Percentiles rank a stretch among this genome's conserved stretches.
phyloP scores from a whole-genome alignment of 2,329 filamentous ascomycete species.

The Botrytis pseudocinerea region DNA sequence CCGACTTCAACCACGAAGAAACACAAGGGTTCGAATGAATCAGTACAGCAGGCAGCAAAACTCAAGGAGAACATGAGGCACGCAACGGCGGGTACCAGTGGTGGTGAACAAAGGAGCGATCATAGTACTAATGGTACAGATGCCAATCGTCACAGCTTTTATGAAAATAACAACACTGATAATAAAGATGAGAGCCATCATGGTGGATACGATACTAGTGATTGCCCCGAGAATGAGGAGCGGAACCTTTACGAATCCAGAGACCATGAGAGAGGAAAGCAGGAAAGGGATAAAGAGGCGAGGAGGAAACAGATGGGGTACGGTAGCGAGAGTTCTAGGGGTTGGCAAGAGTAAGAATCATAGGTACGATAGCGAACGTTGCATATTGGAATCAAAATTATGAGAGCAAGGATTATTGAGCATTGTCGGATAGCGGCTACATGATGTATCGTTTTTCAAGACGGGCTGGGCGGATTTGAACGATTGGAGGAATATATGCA shows the following conservation, averaged over 20 bases:
- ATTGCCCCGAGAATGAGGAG: neutral
- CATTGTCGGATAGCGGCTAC: neutral
- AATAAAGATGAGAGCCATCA: neutral
- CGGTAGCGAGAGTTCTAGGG: neutral
- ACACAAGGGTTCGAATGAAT: neutral
- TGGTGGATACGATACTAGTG: neutral
- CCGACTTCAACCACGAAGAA: neutral
- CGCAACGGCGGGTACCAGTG: neutral
- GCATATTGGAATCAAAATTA: neutral
- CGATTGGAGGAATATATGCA: neutral
- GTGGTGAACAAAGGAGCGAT: neutral
- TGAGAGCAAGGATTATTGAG: neutral
- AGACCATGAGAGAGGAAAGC: neutral
- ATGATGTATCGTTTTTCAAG: neutral
- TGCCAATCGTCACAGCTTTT: neutral
- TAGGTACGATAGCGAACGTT: neutral
- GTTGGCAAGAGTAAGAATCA: neutral
- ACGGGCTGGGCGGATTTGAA: neutral
- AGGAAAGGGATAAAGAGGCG: neutral
- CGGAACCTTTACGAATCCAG: neutral
- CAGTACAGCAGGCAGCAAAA: neutral
- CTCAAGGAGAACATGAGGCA: neutral
- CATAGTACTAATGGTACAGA: neutral
- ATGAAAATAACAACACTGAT: neutral
- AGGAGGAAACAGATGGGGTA: neutral